Conservation (phyloP, 306 rosid genomes). For the Styphnolobium japonicum region DNA sequence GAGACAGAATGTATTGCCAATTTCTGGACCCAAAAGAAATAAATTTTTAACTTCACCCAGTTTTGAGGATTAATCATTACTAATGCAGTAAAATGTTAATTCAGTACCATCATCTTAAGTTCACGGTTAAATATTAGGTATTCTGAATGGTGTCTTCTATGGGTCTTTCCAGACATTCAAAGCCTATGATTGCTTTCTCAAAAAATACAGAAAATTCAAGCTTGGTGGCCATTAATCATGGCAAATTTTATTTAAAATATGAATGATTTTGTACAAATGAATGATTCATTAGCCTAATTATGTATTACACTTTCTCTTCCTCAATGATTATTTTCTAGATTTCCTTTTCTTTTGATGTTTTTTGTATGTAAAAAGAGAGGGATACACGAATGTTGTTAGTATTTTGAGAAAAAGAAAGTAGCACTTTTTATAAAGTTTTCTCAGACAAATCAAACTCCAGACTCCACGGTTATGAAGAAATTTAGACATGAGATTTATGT, state of each 20-base stretch:
- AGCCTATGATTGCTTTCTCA: constrained; percentile 5
- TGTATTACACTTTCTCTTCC: constrained; percentile 13
- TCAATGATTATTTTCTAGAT: neutral
- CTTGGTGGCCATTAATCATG: neutral
- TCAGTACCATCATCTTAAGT: neutral
- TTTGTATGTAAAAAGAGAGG: neutral
- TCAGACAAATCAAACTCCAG: neutral
- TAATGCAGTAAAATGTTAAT: neutral
- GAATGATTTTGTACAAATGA: neutral
- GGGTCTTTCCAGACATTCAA: neutral
- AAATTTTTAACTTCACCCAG: neutral
- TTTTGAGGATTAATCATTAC: neutral
- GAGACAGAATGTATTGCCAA: neutral
- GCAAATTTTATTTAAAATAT: neutral
- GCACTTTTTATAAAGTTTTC: neutral
- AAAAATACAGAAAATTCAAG: neutral
- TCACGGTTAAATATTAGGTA: neutral
- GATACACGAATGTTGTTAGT: neutral
- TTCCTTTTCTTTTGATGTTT: neutral
- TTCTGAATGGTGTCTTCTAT: neutral
- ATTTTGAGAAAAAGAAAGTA: constrained; percentile 1
- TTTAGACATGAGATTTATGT: neutral
- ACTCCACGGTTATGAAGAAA: neutral
- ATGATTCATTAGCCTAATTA: constrained; percentile 9
- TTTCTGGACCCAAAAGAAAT: neutral